A percentile compares a stretch with the other conserved stretches of the same genome.
phyloP scores from a whole-genome alignment of 192 early-diverging fungal species.

The Phlyctochytrium arcticum region DNA sequence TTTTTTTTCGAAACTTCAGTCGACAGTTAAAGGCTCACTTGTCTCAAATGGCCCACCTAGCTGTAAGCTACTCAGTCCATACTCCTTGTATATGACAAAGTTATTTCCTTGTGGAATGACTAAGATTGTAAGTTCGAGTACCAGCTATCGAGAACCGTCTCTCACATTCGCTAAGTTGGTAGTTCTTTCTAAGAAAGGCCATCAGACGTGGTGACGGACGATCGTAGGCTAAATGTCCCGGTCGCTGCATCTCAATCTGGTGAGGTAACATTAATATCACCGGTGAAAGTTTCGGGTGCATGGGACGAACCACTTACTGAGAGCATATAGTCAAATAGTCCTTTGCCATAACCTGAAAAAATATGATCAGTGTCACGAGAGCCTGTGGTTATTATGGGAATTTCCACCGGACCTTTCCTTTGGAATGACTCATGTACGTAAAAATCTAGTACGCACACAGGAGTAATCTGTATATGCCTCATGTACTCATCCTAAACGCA shows the following conservation, averaged over 20 bases:
- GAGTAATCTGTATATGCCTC: constrained; percentile 32
- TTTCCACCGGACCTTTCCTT: constrained; percentile 22
- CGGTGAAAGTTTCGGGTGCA: not conserved
- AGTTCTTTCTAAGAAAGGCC: constrained; percentile 40
- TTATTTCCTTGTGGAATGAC: constrained; percentile 41
- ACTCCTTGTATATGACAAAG: constrained; percentile 44
- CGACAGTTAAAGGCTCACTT: no score
- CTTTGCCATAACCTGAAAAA: constrained; percentile 37
- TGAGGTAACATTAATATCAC: not conserved
- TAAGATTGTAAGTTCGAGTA: not conserved
- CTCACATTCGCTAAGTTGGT: constrained; percentile 38
- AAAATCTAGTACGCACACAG: constrained; percentile 51
- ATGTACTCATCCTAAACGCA: constrained; percentile 32
- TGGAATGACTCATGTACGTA: constrained; percentile 42
- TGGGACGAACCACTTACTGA: constrained; percentile 16
- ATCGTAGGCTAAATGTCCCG: constrained; percentile 44
- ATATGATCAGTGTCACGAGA: not conserved
- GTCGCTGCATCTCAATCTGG: constrained; percentile 32
- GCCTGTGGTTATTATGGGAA: not conserved
- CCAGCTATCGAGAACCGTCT: not conserved
- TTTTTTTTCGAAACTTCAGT: no score
- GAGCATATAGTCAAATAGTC: constrained; percentile 49
- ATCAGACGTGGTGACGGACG: constrained; percentile 42
- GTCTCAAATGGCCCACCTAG: constrained; percentile 17
- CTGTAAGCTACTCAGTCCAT: constrained; percentile 31